Evolutionary conservation across 495 filamentous ascomycete species (phyloP), one percentile per base, ranked within the genome.

Genomic region (Elasticomyces elasticus): DNA sequence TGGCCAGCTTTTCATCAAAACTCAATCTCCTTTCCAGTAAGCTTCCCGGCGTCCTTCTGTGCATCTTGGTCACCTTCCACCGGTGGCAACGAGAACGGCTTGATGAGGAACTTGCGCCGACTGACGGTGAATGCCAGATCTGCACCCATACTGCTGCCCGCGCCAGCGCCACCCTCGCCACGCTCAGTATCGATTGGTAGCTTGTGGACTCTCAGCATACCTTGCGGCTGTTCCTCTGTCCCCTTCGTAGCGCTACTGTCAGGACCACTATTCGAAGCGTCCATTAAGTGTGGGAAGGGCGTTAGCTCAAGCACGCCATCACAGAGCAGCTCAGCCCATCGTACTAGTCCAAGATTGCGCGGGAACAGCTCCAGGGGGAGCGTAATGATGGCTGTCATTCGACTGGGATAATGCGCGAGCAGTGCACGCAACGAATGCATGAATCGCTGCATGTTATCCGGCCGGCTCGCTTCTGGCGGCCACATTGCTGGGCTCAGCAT

Each of bases 91-190:
- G 84, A 90, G 67, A 86, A 98, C 7, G 87, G 84, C 68, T 83
- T 88, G 56, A 98, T 89, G 56, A 84, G 79, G 61, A 98, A 82
- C 62, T 78, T 88, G 55, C 83, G 82, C 59, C 86, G 77, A 64
- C 87, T 94, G 28, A 97, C 69, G 41, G 78, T 89, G 68, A 98
- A 98, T 15, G 88, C 87, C 68, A 94, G 76, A 64, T 96, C 88
- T 63, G 92, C 85, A 10, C 87, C 82, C 49, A 83, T 75, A n/a
- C 71, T 74, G 46, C 55, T 62, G 43, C 77, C 77, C 38, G 71
- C 73, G 56, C 80, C 84, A 15, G 78, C 84, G 12, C 86, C 84
- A 5, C 88, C 87, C 1, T 81, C 81, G 7, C 92, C 91, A 58
- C 84, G 89, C 68, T 95, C 92, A 38, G 89, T 86, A 49, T 86